These are phyloP conservation scores for Paecilomyces sp. DNA, from an alignment of 2,329 filamentous ascomycete species.

Conservation along the genomic window DNA sequence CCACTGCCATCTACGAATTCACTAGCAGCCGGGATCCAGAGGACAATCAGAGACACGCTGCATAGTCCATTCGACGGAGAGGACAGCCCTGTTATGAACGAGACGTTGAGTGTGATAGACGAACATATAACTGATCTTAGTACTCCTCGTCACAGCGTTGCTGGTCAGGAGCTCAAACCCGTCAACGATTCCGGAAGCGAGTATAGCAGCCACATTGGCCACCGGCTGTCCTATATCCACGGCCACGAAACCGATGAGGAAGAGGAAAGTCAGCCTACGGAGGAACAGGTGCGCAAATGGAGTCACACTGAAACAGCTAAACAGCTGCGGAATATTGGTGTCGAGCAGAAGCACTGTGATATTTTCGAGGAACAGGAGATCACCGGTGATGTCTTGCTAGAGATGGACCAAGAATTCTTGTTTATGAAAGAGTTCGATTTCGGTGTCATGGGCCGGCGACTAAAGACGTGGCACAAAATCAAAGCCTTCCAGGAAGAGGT, in stretches of 20 bases:
- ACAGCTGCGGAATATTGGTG: constrained; percentile 75
- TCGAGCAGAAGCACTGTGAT: constrained; percentile 85
- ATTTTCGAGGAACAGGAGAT: constrained; percentile 97
- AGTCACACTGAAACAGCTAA: constrained; percentile 75
- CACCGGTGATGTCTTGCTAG: constrained; percentile 81
- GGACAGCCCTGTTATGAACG: constrained; percentile 77
- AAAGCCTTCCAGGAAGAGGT: constrained; percentile 86
- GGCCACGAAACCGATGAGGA: constrained; percentile 95
- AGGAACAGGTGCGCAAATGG: constrained; percentile 73
- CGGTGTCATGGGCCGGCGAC: constrained; percentile 76
- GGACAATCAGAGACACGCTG: constrained; percentile 39
- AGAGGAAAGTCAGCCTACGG: constrained; percentile 62
- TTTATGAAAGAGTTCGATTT: constrained; percentile 95
- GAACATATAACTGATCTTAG: constrained; percentile 90
- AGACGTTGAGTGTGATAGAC: constrained; percentile 92
- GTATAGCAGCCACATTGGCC: constrained; percentile 72
- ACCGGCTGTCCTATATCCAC: constrained; percentile 82
- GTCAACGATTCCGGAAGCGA: constrained; percentile 79
- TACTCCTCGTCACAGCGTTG: constrained; percentile 50
- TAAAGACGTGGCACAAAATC: constrained; percentile 97
- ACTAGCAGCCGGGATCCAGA: constrained; percentile 32
- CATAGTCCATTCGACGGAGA: constrained; percentile 46
- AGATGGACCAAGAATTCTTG: constrained; percentile 90
- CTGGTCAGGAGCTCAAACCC: constrained; percentile 44
- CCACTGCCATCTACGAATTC: constrained; percentile 26